Base-by-base conservation (phyloP, 2,329 filamentous ascomycete genomes). In the Colletotrichum sp. region DNA sequence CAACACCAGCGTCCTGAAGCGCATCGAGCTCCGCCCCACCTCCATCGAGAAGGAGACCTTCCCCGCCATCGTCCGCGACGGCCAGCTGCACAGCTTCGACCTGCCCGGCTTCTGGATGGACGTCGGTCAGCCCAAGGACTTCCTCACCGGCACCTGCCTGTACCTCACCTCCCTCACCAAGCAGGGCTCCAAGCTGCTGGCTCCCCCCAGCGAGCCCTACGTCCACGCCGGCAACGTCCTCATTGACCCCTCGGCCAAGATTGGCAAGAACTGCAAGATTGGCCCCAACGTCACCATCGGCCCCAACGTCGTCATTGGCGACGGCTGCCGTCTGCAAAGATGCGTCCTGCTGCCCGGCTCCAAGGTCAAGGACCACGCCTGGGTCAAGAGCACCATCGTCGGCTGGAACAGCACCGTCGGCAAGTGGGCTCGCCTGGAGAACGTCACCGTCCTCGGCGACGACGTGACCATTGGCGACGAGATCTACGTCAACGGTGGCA, bases 81-180 rank as follows among this genome's bases (percentile, higher is more conserved):
- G 95, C 79, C 92, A 96, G 86, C 89, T 98, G 78, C 96, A 98
- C 90, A 98, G 95, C 3, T 98, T 98, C 84, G 96, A 98, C 84
- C 92, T 98, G 34, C 96, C 98, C 80, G 96, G 96, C 80, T 98
- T 98, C 92, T 98, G 96, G 96, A 98, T 98, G 96, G 96, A 98
- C 81, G 95, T 99, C 79, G 96, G 96, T 81, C 96, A 99, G 88
- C 96, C 96, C 81, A 99, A 98, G 90, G 96, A 99, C 84, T 99
- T 98, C 91, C 90, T 99, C 72, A 95, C 94, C 27, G 96, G 96
- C 78, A 98, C 97, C 77, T 98, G 96, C 88, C 91, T 99, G 78
- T 98, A 98, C 89, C 94, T 99, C 68, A 96, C 95, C 63, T 98
- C 95, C 5, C 91, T 98, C 76, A 91, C 96, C 75, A 98, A 98